Evolutionary conservation across 2,329 filamentous ascomycete genomes (phyloP).

Genomic region (Mariannaea sp.): DNA sequence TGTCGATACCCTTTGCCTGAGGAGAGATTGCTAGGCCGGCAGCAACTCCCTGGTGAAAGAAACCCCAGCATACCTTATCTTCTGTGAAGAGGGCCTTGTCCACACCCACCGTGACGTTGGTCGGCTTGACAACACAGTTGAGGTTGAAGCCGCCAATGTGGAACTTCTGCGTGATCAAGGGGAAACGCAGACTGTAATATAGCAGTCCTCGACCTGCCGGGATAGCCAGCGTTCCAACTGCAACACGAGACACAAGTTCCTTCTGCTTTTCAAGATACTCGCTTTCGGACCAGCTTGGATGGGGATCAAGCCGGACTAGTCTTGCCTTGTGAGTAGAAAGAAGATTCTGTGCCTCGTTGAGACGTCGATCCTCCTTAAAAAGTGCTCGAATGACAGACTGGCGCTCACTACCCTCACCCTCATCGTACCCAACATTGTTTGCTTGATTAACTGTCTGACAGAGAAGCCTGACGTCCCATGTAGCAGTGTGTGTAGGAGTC

Average conservation of each 20-base stretch:
- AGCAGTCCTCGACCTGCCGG: constrained; percentile 86
- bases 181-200: constrained; percentile 84
- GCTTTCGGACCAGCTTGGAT: constrained; percentile 81
- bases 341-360: constrained; percentile 82
- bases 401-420: constrained; percentile 81
- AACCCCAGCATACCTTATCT: constrained; percentile 97
- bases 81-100: constrained; percentile 88
- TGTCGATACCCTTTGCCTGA: constrained; percentile 91
- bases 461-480: constrained; percentile 78
- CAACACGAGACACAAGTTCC: constrained; percentile 82
- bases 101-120: constrained; percentile 90
- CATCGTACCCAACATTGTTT: constrained; percentile 67
- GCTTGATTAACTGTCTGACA: constrained; percentile 69
- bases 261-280: constrained; percentile 92
- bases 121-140: constrained; percentile 88
- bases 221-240: constrained; percentile 84
- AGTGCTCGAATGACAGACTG: constrained; percentile 82
- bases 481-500: constrained; percentile 67
- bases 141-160: constrained; percentile 89
- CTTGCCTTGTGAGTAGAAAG: constrained; percentile 85
- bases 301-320: constrained; percentile 74
- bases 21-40: constrained; percentile 89
- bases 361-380: constrained; percentile 88
- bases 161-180: constrained; percentile 90
- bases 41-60: constrained; percentile 96